phyloP scores from a whole-genome alignment of 257 asterid genomes.

The Cynanchum wilfordii region DNA sequence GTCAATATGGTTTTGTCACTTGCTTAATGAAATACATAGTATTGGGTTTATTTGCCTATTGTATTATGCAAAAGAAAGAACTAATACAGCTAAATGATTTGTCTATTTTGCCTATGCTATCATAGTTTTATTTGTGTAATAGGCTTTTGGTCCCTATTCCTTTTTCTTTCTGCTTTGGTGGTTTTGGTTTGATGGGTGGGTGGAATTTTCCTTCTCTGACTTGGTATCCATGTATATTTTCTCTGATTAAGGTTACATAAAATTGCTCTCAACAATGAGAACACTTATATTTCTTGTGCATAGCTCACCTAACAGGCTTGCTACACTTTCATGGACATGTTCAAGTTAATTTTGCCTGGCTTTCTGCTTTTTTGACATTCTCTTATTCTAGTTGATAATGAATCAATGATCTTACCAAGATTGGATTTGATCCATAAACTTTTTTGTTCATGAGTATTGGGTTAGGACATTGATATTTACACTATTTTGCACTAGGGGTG shows the following conservation, averaged over 20 bases:
- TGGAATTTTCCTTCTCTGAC: neutral
- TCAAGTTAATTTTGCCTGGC: neutral
- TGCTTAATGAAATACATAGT: constrained; percentile 15
- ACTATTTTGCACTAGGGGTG: constrained; percentile 34
- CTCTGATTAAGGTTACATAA: neutral
- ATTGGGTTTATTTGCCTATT: neutral
- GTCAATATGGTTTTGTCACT: constrained; percentile 16
- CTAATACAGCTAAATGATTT: neutral
- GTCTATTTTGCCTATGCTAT: neutral
- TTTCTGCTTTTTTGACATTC: neutral
- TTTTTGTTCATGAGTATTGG: no score
- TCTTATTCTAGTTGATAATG: no score
- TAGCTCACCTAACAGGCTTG: neutral
- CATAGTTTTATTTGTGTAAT: neutral
- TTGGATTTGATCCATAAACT: neutral
- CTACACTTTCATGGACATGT: neutral
- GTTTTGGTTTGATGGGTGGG: neutral
- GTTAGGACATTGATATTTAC: constrained; percentile 35
- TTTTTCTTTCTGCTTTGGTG: neutral
- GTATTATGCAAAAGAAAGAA: constrained; percentile 4
- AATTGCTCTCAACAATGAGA: neutral
- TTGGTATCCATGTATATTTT: neutral
- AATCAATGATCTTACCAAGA: neutral
- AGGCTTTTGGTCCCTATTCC: neutral
- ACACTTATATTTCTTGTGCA: neutral